A percentile compares a stretch with the other conserved stretches of the same genome.
Conservation (phyloP, 768 basidiomycete species). For the Trametes elegans region DNA sequence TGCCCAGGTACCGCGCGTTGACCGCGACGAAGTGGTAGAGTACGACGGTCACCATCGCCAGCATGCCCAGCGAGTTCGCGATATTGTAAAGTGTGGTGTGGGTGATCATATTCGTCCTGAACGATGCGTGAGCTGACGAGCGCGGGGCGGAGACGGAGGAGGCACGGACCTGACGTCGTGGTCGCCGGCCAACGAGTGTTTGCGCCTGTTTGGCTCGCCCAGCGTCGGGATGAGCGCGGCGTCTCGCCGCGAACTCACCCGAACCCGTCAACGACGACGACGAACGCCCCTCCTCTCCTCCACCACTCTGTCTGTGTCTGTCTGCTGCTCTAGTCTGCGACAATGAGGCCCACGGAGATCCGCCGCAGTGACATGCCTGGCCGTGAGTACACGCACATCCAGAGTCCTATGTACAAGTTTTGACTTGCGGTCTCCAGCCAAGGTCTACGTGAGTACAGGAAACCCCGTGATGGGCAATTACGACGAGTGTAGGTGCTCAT, state of each 20-base stretch:
- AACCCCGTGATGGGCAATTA: not conserved
- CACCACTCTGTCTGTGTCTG: not conserved
- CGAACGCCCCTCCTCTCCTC: conserved; percentile 1
- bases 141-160: not conserved
- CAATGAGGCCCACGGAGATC: conserved; percentile 63
- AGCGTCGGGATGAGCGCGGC: conserved; percentile 15
- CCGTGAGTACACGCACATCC: conserved; percentile 46
- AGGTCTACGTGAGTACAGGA: conserved; percentile 68
- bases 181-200: conserved; percentile 21
- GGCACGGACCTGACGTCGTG: conserved; percentile 19
- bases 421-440: conserved; percentile 47
- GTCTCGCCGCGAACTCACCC: conserved; percentile 15
- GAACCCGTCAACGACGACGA: conserved; percentile 10
- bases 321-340: conserved; percentile 23
- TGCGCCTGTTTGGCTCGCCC: conserved; percentile 16
- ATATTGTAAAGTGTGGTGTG: conserved; percentile 78
- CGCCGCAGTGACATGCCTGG: conserved; percentile 79
- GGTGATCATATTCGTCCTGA: conserved; percentile 63
- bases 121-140: not conserved
- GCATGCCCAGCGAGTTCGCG: conserved; percentile 77
- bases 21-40: conserved; percentile 90
- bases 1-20: conserved; percentile 54
- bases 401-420: not conserved
- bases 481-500: not conserved
- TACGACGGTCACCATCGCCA: conserved; percentile 87